Percentiles rank a stretch among this genome's conserved stretches.
Conservation (phyloP, 768 basidiomycete species). For the Mycena haematopus region DNA sequence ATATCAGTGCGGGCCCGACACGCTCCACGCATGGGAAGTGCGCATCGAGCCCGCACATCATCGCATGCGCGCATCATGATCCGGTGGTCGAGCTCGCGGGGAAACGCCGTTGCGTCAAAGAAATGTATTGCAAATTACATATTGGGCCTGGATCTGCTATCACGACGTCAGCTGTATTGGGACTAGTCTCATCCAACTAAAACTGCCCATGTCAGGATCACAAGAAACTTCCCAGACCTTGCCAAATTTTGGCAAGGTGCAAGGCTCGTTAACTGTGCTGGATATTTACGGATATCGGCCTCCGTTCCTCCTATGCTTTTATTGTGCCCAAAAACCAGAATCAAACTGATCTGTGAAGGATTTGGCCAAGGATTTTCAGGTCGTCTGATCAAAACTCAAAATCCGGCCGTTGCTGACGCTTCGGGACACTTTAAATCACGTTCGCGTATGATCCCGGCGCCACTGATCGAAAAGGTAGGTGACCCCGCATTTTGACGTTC, state of each 20-base stretch:
- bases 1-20: too few relatives aligned
- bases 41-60: too few relatives aligned
- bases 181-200: neutral
- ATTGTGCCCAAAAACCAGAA: too few relatives aligned
- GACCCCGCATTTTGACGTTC: neutral
- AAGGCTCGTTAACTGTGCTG: too few relatives aligned
- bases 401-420: neutral
- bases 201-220: neutral
- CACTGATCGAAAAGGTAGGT: neutral
- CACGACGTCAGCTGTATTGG: neutral
- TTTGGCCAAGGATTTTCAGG: neutral
- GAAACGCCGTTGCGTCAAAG: neutral
- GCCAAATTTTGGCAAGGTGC: too few relatives aligned
- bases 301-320: neutral
- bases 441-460: neutral
- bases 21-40: too few relatives aligned
- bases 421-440: neutral
- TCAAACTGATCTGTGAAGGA: neutral
- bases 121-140: too few relatives aligned
- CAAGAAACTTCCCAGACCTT: neutral
- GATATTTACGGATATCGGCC: neutral
- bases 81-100: neutral
- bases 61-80: too few relatives aligned
- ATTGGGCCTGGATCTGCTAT: too few relatives aligned
- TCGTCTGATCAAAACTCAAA: neutral